Conservation (phyloP, 306 rosid species). For the Cicer cuneatum region DNA sequence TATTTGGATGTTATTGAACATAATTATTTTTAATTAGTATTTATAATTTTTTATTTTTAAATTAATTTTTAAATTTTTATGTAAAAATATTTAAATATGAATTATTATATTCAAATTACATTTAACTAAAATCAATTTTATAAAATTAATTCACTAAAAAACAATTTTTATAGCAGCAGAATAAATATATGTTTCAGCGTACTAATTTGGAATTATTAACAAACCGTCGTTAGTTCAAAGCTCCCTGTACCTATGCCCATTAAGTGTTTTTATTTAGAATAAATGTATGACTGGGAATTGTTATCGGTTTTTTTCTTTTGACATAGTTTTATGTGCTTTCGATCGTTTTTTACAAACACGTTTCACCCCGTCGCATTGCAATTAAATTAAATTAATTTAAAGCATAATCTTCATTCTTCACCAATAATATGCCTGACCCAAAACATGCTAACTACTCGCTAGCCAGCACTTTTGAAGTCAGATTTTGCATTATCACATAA, state of each 20-base stretch:
- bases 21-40: no score
- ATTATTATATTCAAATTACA: no score
- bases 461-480: constrained; percentile 39
- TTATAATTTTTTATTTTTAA: no score
- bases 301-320: constrained; percentile 8
- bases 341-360: constrained; percentile 26
- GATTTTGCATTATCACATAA: no score
- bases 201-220: no score
- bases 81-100: no score
- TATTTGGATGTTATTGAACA: no score
- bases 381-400: constrained; percentile 7
- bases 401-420: constrained; percentile 24
- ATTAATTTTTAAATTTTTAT: no score
- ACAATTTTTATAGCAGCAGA: no score
- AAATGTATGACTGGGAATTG: not conserved
- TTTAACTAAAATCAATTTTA: no score
- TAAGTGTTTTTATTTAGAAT: constrained; percentile 42
- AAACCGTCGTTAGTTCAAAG: constrained; percentile 10
- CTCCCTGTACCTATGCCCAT: constrained; percentile 23
- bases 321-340: constrained; percentile 32
- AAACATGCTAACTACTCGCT: constrained; percentile 36
- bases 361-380: constrained; percentile 28
- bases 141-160: no score
- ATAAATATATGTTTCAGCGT: no score
- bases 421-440: constrained; percentile 30